Percentiles rank a stretch among this genome's conserved stretches.
Evolutionary conservation across 257 asterid species (phyloP).

Genomic region (Capsicum pubescens): DNA sequence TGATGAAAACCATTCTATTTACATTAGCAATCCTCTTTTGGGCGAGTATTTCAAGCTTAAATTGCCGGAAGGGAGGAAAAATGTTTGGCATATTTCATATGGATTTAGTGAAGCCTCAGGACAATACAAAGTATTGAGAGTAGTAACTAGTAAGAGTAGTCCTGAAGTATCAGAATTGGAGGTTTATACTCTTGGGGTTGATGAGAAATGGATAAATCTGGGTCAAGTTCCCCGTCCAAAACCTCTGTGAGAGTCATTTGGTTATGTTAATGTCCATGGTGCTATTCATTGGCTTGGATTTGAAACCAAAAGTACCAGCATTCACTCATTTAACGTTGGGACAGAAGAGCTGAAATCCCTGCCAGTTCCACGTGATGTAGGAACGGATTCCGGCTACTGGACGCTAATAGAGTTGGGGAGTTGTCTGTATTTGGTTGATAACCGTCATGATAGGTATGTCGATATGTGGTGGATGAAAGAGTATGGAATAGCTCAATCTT

Average conservation of each 20-base stretch:
- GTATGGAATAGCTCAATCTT: neutral
- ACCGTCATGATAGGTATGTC: neutral
- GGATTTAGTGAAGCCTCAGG: neutral
- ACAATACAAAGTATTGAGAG: neutral
- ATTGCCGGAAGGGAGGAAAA: neutral
- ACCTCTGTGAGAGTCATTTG: neutral
- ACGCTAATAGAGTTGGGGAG: neutral
- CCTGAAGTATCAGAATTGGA: neutral
- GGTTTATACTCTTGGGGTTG: neutral
- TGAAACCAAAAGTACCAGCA: neutral
- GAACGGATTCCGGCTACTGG: neutral
- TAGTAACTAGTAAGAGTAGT: neutral
- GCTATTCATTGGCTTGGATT: neutral
- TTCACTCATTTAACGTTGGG: neutral
- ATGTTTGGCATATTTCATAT: no score
- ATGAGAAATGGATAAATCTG: neutral
- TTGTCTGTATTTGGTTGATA: neutral
- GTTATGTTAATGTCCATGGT: neutral
- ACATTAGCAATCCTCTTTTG: neutral
- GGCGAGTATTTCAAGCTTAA: neutral
- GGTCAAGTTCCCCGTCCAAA: neutral
- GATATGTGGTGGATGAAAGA: conserved; percentile 17
- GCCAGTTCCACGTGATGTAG: neutral
- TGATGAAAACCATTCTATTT: neutral
- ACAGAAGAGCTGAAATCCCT: neutral